Percentiles rank a stretch among this genome's conserved stretches.
These are phyloP conservation scores for Acer saccharum DNA, from an alignment of 345 rosid species.

Conservation along the genomic window DNA sequence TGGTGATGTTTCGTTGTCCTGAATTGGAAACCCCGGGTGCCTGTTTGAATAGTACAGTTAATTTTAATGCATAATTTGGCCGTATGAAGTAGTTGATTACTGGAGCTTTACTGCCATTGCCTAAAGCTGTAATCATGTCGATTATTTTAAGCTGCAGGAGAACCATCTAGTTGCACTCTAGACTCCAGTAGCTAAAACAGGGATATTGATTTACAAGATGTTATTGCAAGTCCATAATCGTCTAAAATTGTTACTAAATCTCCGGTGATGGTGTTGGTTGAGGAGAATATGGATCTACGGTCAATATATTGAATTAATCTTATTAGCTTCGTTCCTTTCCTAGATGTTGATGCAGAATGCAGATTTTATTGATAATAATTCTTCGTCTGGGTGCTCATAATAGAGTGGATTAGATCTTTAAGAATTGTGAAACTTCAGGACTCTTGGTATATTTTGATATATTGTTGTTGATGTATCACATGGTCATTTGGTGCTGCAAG, in stretches of 20 bases:
- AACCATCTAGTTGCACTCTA: background rate
- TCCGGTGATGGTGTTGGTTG: background rate
- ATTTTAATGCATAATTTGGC: background rate
- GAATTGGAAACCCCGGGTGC: background rate
- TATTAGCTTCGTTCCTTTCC: background rate
- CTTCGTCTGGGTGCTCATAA: background rate
- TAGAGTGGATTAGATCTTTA: background rate
- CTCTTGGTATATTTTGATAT: background rate
- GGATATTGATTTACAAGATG: background rate
- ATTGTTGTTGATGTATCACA: background rate
- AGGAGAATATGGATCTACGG: background rate
- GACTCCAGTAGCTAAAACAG: background rate
- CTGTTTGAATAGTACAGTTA: background rate
- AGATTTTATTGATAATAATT: background rate
- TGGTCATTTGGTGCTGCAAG: background rate
- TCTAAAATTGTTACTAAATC: background rate
- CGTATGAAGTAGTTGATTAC: background rate
- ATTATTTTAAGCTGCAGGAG: background rate
- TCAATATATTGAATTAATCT: background rate
- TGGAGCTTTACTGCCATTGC: background rate
- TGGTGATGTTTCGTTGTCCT: background rate
- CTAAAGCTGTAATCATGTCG: background rate
- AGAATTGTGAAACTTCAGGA: background rate
- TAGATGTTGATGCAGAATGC: background rate
- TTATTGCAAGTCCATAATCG: background rate